Evolutionary conservation across 768 basidiomycete species (phyloP), one percentile per base, ranked within the genome.

Genomic region (Tulasnella sp.): DNA sequence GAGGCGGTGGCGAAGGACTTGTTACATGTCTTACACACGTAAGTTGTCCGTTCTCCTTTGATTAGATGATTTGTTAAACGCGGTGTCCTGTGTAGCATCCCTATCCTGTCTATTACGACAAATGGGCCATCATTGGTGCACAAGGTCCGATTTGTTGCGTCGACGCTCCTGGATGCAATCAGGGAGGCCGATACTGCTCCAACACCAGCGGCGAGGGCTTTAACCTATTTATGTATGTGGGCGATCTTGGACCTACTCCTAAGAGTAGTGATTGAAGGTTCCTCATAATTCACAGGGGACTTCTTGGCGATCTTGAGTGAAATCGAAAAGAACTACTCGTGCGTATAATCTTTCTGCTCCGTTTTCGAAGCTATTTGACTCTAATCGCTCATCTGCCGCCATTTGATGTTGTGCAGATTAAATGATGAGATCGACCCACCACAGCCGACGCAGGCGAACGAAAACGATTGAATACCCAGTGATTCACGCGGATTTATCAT

Each of bases 121-220:
- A 91, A 88, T 67, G 87, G 88, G 30, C 64, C 66, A 2, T 64
- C 68, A 26, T 62, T 73, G 38, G 88, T 94, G 17, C 85, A 88
- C 69, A 93, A 94, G 77, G 90, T 93, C 63, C 84, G 92, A 60
- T 93, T 91, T 69, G 89, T 94, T 32, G 92, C 92, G 15, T 93
- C 89, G 13, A 91, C 89, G 1, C 73, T 95, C 52, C 76, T 94
- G 61, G 90, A 93, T 68, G 81, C 87, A 15, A 85, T 94, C 38
- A 77, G 84, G 53, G 85, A 86, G 71, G 86, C 83, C 48, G 86
- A 88, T 67, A 86, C 82, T 7, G 83, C 85, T 13, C 86, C 86
- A 60, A 85, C 80, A 7, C 86, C 83, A 44, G 87, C 88, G 48
- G 86, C 87, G 42, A 80, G 88, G 38, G 91, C 91, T 2, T 86